Percentiles rank a stretch among this genome's conserved stretches.
Conservation (phyloP, 148 eudicot species). For the Rhododendron henanense region DNA sequence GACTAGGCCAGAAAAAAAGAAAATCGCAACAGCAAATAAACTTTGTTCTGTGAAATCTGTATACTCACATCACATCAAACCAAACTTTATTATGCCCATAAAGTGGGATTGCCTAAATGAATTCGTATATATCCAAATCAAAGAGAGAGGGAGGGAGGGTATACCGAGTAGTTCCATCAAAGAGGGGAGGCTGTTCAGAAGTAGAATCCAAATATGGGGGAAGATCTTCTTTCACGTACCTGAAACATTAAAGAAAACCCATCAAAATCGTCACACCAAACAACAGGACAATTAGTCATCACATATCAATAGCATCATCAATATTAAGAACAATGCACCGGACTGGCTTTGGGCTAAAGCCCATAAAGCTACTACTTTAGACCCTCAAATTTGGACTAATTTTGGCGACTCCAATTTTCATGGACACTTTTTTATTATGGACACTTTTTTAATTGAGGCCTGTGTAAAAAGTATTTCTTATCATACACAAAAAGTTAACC, state of each 20-base stretch:
- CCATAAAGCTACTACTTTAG: background rate
- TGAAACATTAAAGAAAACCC: conserved; percentile 17
- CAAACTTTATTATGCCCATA: background rate
- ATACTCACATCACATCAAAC: background rate
- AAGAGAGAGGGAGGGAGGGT: background rate
- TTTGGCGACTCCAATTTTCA: background rate
- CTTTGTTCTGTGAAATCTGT: background rate
- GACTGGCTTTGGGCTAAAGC: background rate
- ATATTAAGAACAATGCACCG: background rate
- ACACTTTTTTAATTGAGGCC: background rate
- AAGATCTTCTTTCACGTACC: conserved; percentile 31
- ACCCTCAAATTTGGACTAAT: background rate
- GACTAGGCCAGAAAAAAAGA: background rate
- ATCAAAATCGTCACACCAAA: background rate
- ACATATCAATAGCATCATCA: background rate
- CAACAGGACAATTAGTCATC: background rate
- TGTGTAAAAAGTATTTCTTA: background rate
- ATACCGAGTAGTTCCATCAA: conserved; percentile 72
- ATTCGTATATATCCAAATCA: background rate
- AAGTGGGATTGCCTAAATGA: background rate
- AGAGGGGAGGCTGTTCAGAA: conserved; percentile 60
- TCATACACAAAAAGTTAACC: background rate
- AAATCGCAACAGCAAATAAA: background rate
- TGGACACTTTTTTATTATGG: too few relatives aligned
- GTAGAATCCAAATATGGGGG: conserved; percentile 50